Evolutionary conservation across 1,284 basidiomycete genomes (phyloP).

Genomic region (Irpex sp.): DNA sequence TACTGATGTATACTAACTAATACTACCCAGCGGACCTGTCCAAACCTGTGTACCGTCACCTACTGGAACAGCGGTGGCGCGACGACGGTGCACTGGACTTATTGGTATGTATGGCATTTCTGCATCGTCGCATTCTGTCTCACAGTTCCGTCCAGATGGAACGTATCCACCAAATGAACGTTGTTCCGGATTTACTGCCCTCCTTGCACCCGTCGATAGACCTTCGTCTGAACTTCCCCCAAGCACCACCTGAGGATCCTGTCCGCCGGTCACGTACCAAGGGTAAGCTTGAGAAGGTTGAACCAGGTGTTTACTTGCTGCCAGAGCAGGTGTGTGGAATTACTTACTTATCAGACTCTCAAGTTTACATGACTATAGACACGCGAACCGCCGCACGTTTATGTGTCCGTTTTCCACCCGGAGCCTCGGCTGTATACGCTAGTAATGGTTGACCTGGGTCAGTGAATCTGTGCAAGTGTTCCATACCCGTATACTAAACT

Average conservation of each 20-base stretch:
- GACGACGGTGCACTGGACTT: conserved; percentile 81
- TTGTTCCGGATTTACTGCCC: conserved; percentile 86
- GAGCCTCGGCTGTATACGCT: conserved; percentile 87
- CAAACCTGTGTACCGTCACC: conserved; percentile 70
- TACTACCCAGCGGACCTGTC: conserved; percentile 52
- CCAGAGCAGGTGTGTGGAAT: conserved; percentile 54
- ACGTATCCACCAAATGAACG: conserved; percentile 84
- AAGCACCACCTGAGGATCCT: conserved; percentile 28
- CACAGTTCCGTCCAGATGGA: conserved; percentile 66
- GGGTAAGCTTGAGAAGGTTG: conserved; percentile 49
- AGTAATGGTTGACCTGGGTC: conserved; percentile 83
- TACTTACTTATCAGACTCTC: background rate
- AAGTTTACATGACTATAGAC: conserved; percentile 41
- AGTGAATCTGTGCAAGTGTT: conserved; percentile 9
- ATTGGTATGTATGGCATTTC: conserved; percentile 45
- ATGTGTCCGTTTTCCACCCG: conserved; percentile 74
- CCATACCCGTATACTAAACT: conserved; percentile 52
- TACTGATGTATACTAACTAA: conserved; percentile 1
- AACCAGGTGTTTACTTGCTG: conserved; percentile 66
- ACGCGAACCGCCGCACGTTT: conserved; percentile 55
- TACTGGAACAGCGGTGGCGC: conserved; percentile 85
- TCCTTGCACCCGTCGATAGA: conserved; percentile 72
- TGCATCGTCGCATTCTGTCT: background rate
- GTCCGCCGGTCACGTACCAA: conserved; percentile 30
- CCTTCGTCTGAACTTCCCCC: conserved; percentile 58